phyloP scores from a whole-genome alignment of 257 asterid species.

The Asclepias syriaca region DNA sequence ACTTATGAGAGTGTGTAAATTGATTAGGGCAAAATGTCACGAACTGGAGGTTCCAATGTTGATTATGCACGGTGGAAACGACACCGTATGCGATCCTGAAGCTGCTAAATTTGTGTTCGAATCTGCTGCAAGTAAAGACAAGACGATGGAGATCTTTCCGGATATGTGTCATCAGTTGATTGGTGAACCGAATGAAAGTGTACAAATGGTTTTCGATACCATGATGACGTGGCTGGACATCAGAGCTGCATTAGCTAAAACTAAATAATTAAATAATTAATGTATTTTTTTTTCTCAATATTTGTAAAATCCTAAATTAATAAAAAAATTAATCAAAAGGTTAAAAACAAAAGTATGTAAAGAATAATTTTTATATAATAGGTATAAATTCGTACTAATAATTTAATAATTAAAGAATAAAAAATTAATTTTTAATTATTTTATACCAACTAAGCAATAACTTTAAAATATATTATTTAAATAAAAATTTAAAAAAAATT shows the following conservation, averaged over 20 bases:
- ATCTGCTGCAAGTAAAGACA: constrained; percentile 52
- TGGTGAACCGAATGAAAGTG: constrained; percentile 57
- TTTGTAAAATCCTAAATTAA: too few relatives aligned
- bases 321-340: too few relatives aligned
- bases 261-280: too few relatives aligned
- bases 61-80: constrained; percentile 69
- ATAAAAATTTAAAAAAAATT: too few relatives aligned
- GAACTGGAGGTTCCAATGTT: constrained; percentile 56
- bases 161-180: constrained; percentile 77
- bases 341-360: too few relatives aligned
- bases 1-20: constrained; percentile 50
- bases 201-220: constrained; percentile 28
- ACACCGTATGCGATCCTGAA: constrained; percentile 55
- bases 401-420: too few relatives aligned
- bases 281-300: too few relatives aligned
- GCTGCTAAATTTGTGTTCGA: constrained; percentile 47
- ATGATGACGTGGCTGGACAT: constrained; percentile 54
- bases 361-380: too few relatives aligned
- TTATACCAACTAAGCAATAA: too few relatives aligned
- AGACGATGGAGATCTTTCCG: constrained; percentile 54
- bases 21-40: constrained; percentile 33
- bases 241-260: constrained; percentile 22
- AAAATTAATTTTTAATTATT: too few relatives aligned
- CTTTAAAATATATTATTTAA: too few relatives aligned
- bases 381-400: too few relatives aligned